Conservation (phyloP, 2,329 filamentous ascomycete genomes). For the Colletotrichum viniferum region DNA sequence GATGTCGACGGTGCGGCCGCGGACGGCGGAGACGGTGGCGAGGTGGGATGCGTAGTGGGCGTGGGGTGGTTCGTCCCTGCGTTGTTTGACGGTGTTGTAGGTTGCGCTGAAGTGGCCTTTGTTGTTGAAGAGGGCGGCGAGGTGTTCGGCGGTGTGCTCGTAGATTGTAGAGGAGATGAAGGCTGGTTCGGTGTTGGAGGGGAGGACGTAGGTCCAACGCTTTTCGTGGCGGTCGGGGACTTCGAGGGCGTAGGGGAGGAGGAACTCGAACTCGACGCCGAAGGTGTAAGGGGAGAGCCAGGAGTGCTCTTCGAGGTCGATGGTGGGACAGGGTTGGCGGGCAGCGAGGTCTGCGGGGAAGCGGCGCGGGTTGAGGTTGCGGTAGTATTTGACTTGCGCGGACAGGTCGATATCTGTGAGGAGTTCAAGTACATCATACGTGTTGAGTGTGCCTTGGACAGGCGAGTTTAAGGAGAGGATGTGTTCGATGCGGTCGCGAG, state of each 20-base stretch:
- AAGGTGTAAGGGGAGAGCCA: slow-evolving; percentile 1
- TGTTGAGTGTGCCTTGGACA: neutral
- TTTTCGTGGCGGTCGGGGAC: neutral
- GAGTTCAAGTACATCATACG: neutral
- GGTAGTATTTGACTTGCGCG: neutral
- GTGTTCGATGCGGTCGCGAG: neutral
- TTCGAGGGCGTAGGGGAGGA: neutral
- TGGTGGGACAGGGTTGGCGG: neutral
- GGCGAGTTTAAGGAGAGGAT: neutral
- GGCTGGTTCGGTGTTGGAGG: accelerated
- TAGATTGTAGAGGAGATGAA: neutral
- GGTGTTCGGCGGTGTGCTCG: neutral
- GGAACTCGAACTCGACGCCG: slow-evolving; percentile 15
- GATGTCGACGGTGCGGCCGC: neutral
- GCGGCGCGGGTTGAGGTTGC: neutral
- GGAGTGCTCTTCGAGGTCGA: neutral
- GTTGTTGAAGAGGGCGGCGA: neutral
- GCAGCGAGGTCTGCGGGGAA: neutral
- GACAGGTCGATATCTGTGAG: neutral
- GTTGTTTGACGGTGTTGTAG: neutral
- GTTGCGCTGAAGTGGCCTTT: neutral
- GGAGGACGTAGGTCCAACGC: neutral
- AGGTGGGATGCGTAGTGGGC: neutral
- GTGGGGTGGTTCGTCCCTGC: neutral
- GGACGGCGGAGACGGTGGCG: neutral